Base-by-base conservation (phyloP, 148 eudicot species). In the Hydrangea macrophylla region DNA sequence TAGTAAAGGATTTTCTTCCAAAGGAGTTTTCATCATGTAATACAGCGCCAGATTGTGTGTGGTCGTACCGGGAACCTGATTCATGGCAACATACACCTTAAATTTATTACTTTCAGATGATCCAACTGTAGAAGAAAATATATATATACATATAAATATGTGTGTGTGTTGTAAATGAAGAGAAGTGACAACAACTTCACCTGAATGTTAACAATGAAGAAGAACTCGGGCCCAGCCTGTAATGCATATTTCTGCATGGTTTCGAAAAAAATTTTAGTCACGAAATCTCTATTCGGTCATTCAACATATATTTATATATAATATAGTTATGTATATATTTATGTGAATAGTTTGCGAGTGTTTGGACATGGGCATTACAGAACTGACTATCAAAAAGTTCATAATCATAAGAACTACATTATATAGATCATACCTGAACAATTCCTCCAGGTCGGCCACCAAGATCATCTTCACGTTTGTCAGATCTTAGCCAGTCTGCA, bases 191-290 rank as follows among this genome's bases (percentile, higher is more conserved):
- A 7, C 53, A n/a, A 48, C 51, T 18, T 57, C 54, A 87, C 92
- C 86, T 89, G 96, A 67, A 89, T 74, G 67, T 89, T 89, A 28
- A 89, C 68, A 36, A 89, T 69, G 51, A 89, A 65, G 67, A 89
- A 89, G 76, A 84, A 89, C 68, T 89, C 89, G 25, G 83, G 87
- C 69, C 96, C 86, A 62, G 88, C 92, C 11, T 78, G 59, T 23
- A 81, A 78, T 20, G 85, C 96, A 74, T 79, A 83, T 83, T 83
- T 81, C 96, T 89, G 82, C 80, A 71, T 3, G 32, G 22, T 23
- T 48, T 57, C 63, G 5, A 70, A 64, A 2, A 64, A 27, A 60
- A 31, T 31, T 51, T 60, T 51, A 48, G 30, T 25, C 50, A 66
- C 27, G 36, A 58, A 55, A 45, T 55, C 12, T 51, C 22, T 56